Conservation (phyloP, 2,329 filamentous ascomycete species). For the Diaporthe nobilis region DNA sequence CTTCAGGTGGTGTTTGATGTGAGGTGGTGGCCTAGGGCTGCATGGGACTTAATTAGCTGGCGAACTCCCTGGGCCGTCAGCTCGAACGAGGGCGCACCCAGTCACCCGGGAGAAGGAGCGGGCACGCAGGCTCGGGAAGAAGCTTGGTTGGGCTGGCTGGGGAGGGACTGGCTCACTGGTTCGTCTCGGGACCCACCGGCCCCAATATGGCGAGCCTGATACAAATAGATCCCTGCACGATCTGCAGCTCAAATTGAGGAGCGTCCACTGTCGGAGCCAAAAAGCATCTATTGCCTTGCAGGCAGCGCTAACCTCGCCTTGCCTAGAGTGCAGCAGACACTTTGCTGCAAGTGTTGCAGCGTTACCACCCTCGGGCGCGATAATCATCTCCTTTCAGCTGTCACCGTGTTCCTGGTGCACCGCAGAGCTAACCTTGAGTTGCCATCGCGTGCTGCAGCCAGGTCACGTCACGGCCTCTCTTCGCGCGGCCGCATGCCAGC, state of each 20-base stretch:
- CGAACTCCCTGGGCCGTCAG: constrained; percentile 1
- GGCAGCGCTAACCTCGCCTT: constrained; percentile 18
- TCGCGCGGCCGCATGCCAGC: constrained; percentile 20
- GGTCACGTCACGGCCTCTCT: background rate
- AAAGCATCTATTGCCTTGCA: constrained; percentile 5
- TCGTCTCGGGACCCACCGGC: constrained; percentile 21
- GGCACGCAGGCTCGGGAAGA: background rate
- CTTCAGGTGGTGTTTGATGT: constrained; percentile 23
- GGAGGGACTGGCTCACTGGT: constrained; percentile 4
- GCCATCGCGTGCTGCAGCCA: background rate
- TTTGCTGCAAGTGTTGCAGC: background rate
- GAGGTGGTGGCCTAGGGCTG: constrained; percentile 20
- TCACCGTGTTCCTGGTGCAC: constrained; percentile 3
- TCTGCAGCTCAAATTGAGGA: constrained; percentile 34
- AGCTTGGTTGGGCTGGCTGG: constrained; percentile 8
- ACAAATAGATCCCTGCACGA: constrained; percentile 31
- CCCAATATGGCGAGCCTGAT: constrained; percentile 26
- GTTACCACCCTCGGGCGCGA: background rate
- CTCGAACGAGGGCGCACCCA: constrained; percentile 32
- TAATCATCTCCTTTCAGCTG: constrained; percentile 17
- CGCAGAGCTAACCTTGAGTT: background rate
- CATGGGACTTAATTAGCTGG: constrained; percentile 15
- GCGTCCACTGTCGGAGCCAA: constrained; percentile 4
- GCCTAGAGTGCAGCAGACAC: background rate
- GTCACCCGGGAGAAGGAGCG: constrained; percentile 10